phyloP scores from a whole-genome alignment of 163 green algal genomes.

The Trebouxia gelatinosa region DNA sequence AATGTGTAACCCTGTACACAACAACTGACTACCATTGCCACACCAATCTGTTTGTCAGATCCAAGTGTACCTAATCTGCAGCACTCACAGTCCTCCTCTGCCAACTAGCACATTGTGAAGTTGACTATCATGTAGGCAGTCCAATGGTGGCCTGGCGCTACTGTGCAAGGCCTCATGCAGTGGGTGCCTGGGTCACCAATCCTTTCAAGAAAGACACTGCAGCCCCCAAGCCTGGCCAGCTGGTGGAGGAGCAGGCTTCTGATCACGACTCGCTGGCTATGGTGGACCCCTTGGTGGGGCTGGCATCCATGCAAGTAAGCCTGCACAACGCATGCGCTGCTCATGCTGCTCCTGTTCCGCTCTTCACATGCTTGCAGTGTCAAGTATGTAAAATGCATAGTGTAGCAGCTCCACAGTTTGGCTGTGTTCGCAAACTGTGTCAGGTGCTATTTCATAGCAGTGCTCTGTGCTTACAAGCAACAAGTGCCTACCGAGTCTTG shows the following conservation, averaged over 20 bases:
- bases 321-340: too few species aligned
- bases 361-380: background rate
- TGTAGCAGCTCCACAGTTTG: background rate
- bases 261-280: background rate
- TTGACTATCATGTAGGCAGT: background rate
- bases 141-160: slow-evolving; percentile 2
- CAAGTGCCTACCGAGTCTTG: background rate
- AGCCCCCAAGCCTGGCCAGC: background rate
- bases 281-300: slow-evolving; percentile 8
- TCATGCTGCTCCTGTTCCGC: background rate
- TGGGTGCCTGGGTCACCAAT: background rate
- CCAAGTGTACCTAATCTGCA: background rate
- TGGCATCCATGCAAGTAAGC: background rate
- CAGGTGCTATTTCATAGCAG: background rate
- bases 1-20: too few species aligned
- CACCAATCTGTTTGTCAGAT: too few species aligned
- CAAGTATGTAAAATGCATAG: background rate
- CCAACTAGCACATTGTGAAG: background rate
- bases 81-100: background rate
- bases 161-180: slow-evolving; percentile 1
- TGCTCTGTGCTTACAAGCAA: background rate
- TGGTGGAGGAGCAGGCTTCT: background rate
- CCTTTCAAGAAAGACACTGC: background rate
- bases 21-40: too few species aligned
- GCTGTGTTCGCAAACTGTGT: background rate